Evolutionary conservation across 2,329 filamentous ascomycete genomes (phyloP).

Genomic region (Colletotrichum sublineola): DNA sequence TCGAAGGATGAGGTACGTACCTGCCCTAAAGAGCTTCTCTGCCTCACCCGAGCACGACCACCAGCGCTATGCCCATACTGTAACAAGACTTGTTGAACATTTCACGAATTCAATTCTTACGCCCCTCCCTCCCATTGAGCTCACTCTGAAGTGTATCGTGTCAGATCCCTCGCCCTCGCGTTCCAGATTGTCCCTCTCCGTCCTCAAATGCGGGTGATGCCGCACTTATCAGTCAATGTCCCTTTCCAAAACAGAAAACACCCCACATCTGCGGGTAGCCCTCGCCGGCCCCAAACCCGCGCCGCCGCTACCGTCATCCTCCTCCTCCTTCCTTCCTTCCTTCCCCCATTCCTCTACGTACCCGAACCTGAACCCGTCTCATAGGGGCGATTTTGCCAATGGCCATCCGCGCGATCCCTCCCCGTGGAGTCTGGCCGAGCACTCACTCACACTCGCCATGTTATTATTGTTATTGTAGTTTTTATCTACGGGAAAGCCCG

Average conservation of each 20-base stretch:
- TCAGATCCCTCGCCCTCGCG: not conserved
- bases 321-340: not conserved
- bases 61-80: conserved; percentile 31
- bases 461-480: not conserved
- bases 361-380: conserved; percentile 20
- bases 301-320: conserved; percentile 25
- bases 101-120: conserved; percentile 18
- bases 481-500: not conserved
- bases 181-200: not conserved
- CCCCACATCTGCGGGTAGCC: not conserved
- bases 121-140: conserved; percentile 13
- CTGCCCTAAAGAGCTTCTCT: not conserved
- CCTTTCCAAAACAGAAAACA: conserved; percentile 3
- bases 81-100: not conserved
- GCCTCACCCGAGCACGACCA: conserved; percentile 11
- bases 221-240: conserved; percentile 33
- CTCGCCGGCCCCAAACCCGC: not conserved
- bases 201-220: not conserved
- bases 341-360: not conserved
- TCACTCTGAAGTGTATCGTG: conserved; percentile 12
- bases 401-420: not conserved
- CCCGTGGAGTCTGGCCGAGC: not conserved
- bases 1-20: conserved; percentile 8
- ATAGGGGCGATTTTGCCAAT: not conserved
- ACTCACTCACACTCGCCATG: not conserved